Conservation (phyloP, 768 basidiomycete genomes). For the Suillus cothurnatus region DNA sequence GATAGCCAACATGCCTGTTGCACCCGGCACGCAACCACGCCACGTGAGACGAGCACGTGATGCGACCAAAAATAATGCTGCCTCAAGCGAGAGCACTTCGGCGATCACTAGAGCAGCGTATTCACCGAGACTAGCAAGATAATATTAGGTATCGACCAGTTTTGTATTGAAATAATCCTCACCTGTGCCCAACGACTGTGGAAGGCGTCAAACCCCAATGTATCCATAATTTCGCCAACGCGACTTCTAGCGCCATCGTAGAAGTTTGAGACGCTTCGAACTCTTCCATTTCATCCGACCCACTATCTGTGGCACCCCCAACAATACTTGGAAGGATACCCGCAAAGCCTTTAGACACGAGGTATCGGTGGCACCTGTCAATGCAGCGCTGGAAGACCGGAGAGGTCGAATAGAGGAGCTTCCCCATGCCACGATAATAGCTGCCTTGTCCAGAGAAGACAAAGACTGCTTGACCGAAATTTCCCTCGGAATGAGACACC, state of each 20-base stretch:
- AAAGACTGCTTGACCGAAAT: slow-evolving; percentile 48
- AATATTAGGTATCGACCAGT: not conserved
- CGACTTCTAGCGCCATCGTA: slow-evolving; percentile 63
- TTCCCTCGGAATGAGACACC: slow-evolving; percentile 32
- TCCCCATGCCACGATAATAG: slow-evolving; percentile 69
- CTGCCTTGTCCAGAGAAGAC: slow-evolving; percentile 78
- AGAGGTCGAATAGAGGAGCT: slow-evolving; percentile 51
- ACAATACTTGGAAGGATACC: slow-evolving; percentile 50
- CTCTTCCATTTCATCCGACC: slow-evolving; percentile 34
- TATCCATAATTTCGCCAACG: slow-evolving; percentile 63
- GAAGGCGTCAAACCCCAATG: slow-evolving; percentile 65
- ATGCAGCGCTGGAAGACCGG: slow-evolving; percentile 52
- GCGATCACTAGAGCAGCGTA: slow-evolving; percentile 72
- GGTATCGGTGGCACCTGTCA: slow-evolving; percentile 57
- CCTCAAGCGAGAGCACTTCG: slow-evolving; percentile 55
- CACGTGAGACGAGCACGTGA: slow-evolving; percentile 59
- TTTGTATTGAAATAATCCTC: slow-evolving; percentile 15
- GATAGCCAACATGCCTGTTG: slow-evolving; percentile 67
- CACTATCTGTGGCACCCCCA: slow-evolving; percentile 24
- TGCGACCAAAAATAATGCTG: slow-evolving; percentile 60
- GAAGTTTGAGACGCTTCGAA: slow-evolving; percentile 54
- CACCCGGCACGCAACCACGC: slow-evolving; percentile 42
- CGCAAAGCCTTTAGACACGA: slow-evolving; percentile 50
- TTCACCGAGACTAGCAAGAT: slow-evolving; percentile 64
- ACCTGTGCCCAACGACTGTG: slow-evolving; percentile 78